Evolutionary conservation across 768 basidiomycete genomes (phyloP), one percentile per base, ranked within the genome.

Genomic region (Leccinum longicurvipes): DNA sequence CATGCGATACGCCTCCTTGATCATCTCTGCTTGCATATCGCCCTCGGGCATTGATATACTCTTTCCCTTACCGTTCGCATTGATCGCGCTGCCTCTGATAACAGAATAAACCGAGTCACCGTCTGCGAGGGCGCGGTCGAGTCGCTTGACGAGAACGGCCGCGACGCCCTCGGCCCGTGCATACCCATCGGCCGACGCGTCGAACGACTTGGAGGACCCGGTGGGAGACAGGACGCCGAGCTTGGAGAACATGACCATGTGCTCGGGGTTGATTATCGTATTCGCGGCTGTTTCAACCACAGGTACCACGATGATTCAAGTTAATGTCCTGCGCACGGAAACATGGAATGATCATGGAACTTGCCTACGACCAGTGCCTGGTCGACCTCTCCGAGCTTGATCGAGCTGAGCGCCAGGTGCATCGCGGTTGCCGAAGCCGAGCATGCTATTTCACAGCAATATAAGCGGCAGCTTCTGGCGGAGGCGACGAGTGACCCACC

Each of bases 321-420:
- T 31, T 31, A 31, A 31, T 14, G 31, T 31, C 31, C 31, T 31
- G 5, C 15, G 3, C 4, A 32, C n/a, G 24, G 3, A 17, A 12
- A 25, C 3, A 19, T 8, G 2, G 0, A 25, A 14, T 45, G 7
- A 25, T 48, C 11, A 25, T 23, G 39, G 11, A 17, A 55, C 65
- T 53, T 3, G 58, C 65, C 66, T 0, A 67, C 63, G 27, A 82
- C 74, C 8, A 83, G 68, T 0, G 81, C 81, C 4, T 77, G 73
- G 25, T 79, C 74, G 29, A 80, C 74, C 41, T 82, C 81, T 1
- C 78, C 79, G 29, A 62, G 65, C 21, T 66, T 66, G 6, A 82
- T 66, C 0, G 77, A 73, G 28, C 76, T 74, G 2, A 80, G 68
- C 3, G 77, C 81, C 17, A 82, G 71, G 63, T 82, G 80, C 46